Conservation (phyloP, 768 basidiomycete species). For the Kwoniella sp. region DNA sequence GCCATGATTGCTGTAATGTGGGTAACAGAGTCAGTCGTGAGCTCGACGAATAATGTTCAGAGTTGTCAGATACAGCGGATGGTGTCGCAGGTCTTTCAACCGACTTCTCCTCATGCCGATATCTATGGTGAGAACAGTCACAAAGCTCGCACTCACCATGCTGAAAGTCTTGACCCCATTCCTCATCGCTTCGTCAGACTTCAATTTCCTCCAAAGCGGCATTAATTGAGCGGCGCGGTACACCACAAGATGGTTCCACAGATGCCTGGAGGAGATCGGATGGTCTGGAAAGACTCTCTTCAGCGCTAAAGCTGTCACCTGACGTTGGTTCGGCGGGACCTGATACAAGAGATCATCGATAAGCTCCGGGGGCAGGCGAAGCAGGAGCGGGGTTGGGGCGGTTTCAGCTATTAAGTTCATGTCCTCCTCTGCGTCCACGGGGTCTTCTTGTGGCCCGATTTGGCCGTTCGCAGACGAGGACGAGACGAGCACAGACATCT, state of each 20-base stretch:
- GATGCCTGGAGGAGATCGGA: slow-evolving; percentile 63
- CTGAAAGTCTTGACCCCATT: slow-evolving; percentile 30
- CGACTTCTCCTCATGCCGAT: background rate
- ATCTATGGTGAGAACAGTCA: too few species aligned
- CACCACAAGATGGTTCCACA: slow-evolving; percentile 67
- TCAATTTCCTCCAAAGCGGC: slow-evolving; percentile 65
- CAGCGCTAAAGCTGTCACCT: slow-evolving; percentile 65
- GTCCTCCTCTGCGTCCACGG: background rate
- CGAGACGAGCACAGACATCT: slow-evolving; percentile 9
- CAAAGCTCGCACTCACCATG: slow-evolving; percentile 20
- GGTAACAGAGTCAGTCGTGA: background rate
- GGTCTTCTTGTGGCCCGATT: too few species aligned
- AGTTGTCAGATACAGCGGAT: too few species aligned
- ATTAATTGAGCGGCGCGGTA: slow-evolving; percentile 62
- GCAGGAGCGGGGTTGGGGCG: background rate
- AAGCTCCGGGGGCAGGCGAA: slow-evolving; percentile 67
- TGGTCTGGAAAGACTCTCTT: slow-evolving; percentile 66
- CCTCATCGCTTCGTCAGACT: slow-evolving; percentile 35
- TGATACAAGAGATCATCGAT: slow-evolving; percentile 65
- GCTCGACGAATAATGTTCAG: background rate
- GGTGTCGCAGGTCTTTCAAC: too few species aligned
- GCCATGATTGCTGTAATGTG: slow-evolving; percentile 65
- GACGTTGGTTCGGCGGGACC: slow-evolving; percentile 60
- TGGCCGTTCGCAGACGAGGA: background rate
- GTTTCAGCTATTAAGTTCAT: background rate